Evolutionary conservation across 108 stramenopile genomes (phyloP), one percentile per base, ranked within the genome.

Genomic region (Cylindrotheca fusiformis): DNA sequence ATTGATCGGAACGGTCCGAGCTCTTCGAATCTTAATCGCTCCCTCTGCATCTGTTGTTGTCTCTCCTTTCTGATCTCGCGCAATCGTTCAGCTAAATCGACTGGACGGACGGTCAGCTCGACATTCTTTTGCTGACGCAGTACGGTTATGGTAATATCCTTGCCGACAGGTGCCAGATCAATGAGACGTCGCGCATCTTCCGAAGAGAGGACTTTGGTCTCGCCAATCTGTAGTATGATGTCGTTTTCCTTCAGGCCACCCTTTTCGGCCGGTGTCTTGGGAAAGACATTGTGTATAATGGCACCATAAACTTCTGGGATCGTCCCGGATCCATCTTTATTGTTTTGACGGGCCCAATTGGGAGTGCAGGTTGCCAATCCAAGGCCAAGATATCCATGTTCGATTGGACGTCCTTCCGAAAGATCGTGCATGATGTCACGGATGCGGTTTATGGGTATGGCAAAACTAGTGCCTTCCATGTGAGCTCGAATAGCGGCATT

Each of bases 401-500:
- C 79, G 5, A 91, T 85, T 30, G 75, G 73, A 28, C 69, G 71
- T 33, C 89, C 92, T 64, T 71, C 65, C 2, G 86, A 76, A 23
- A 92, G 52, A 55, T 87, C 82, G 25, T 84, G 50, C 56, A 90
- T 83, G 57, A 91, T 85, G 20, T 77, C 84, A 55, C 74, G 65
- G 21, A 88, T 87, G 25, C 86, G 77, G 61, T 94, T 92, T 48
- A 90, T 91, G 36, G 95, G 95, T 49, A 94, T 90, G 6, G 92
- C 88, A 76, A 94, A 96, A 31, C 80, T 81, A 28, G 91, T 94
- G 20, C 90, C 93, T 74, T 91, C 90, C 85, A 92, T 90, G 62
- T 96, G 91, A 0, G 90, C 88, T 18, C 92, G 71, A 33, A 94
- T 92, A 26, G 91, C 90, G 1, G 95, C 91, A 54, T 96, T 96